Conservation (phyloP, 805 yeast genomes). For the Isabelozyma heimii region DNA sequence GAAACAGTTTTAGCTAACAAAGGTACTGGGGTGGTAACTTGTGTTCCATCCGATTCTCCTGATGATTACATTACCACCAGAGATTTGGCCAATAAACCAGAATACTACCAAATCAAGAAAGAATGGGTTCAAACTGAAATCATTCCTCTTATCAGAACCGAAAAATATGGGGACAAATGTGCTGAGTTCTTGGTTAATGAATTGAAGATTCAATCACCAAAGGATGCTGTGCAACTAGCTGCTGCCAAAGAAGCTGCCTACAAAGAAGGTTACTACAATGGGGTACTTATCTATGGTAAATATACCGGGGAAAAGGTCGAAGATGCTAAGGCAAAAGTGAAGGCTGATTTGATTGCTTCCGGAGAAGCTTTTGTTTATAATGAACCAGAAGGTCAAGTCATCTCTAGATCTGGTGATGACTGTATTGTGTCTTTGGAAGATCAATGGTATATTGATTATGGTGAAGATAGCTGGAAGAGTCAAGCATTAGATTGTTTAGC, state of each 20-base stretch:
- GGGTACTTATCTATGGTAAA: constrained; percentile 74
- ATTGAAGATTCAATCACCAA: constrained; percentile 90
- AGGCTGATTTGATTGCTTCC: constrained; percentile 71
- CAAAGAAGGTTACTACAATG: constrained; percentile 95
- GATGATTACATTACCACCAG: constrained; percentile 88
- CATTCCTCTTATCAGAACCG: constrained; percentile 73
- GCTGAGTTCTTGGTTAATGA: constrained; percentile 84
- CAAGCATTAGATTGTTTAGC: constrained; percentile 77
- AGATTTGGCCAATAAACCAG: constrained; percentile 87
- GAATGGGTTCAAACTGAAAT: constrained; percentile 83
- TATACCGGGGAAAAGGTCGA: constrained; percentile 90
- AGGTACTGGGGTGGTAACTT: constrained; percentile 99
- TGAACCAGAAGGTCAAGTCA: constrained; percentile 89
- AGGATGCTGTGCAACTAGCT: constrained; percentile 82
- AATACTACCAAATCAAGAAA: constrained; percentile 77
- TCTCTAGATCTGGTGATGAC: constrained; percentile 94
- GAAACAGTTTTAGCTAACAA: constrained; percentile 91
- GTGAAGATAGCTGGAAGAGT: constrained; percentile 87
- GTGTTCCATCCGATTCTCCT: constrained; percentile 99
- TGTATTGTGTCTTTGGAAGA: constrained; percentile 97
- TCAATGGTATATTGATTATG: constrained; percentile 97
- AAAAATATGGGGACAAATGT: constrained; percentile 81
- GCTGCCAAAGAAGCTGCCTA: constrained; percentile 92
- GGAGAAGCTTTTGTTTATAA: constrained; percentile 86
- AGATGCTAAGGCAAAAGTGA: constrained; percentile 83